Conservation (phyloP, 2,329 filamentous ascomycete species). For the Aciculosporium take region DNA sequence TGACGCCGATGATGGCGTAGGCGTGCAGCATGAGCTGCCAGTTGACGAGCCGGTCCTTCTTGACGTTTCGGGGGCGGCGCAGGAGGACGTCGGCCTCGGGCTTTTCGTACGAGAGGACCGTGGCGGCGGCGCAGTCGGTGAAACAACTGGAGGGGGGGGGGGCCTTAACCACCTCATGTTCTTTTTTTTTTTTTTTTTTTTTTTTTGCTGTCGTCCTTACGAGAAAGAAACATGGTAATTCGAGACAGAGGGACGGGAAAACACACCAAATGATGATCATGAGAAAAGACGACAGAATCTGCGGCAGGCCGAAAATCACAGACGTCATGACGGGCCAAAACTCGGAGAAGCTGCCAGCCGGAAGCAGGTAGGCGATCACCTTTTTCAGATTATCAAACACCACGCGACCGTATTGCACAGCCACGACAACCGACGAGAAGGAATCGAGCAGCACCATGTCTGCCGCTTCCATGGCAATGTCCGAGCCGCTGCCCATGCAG, state of each 20-base stretch:
- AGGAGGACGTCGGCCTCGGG: constrained; percentile 63
- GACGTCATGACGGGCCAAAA: constrained; percentile 66
- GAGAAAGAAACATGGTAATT: background rate
- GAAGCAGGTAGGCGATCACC: constrained; percentile 53
- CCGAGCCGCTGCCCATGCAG: constrained; percentile 65
- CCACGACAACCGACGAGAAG: constrained; percentile 58
- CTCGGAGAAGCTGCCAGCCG: constrained; percentile 60
- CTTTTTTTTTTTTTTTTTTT: background rate
- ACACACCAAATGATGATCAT: constrained; percentile 51
- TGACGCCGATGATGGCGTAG: constrained; percentile 55
- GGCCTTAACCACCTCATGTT: background rate
- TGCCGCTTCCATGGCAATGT: constrained; percentile 69
- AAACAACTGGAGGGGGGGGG: constrained; percentile 39
- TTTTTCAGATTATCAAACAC: constrained; percentile 75
- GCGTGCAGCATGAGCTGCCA: constrained; percentile 58
- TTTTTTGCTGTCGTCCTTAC: background rate
- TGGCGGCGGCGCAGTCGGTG: constrained; percentile 62
- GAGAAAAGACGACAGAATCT: constrained; percentile 58
- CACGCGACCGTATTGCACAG: constrained; percentile 56
- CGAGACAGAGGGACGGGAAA: background rate
- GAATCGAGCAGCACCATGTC: constrained; percentile 70
- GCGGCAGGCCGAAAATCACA: constrained; percentile 56
- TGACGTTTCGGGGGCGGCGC: constrained; percentile 52
- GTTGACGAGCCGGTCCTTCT: constrained; percentile 58
- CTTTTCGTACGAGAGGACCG: constrained; percentile 60